Evolutionary conservation across 345 rosid genomes (phyloP), one percentile per base, ranked within the genome.

Genomic region (Kernera saxatilis): DNA sequence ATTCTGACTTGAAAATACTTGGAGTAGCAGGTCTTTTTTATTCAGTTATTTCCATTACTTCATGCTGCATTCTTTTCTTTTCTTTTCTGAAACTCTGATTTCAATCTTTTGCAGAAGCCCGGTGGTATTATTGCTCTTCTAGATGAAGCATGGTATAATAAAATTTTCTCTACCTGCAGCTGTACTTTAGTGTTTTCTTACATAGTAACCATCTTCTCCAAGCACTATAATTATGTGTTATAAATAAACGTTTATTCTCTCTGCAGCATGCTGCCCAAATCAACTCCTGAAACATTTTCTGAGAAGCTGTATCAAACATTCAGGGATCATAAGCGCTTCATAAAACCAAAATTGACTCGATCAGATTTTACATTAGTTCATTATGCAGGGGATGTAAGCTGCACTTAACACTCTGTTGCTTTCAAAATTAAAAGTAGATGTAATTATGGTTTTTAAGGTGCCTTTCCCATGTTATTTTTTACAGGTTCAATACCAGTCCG

Each of bases 401-500:
- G 5, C 46, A 51, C 41, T 58, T 74, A 35, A 72, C 53, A 54
- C 45, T 67, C 52, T 23, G 19, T 25, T 44, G 53, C 71, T 56
- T 56, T 63, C 33, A 54, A 14, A 25, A 36, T 29, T 43, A 17
- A 45, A 54, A 21, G 9, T 70, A 23, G 41, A 30, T 60, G 50
- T 33, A 8, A 25, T 44, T 67, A 53, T 33, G 43, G 52, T 43
- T 30, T 43, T 54, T 44, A 44, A 74, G 64, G 39, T 45, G 57
- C 64, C 72, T 30, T 46, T 77, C 60, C 29, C 71, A 29, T 75
- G 69, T 60, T 78, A 55, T 59, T 54, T 8, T 67, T 80, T 80
- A 71, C 88, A 93, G 98, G 98, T 93, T 57, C 92, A 78, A 59
- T 93, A 93, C 74, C 97, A 90, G 81, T 81, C 96, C 44, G 92